Base-by-base conservation (phyloP, 164 flowering plant species). In the Vitis labrusca region DNA sequence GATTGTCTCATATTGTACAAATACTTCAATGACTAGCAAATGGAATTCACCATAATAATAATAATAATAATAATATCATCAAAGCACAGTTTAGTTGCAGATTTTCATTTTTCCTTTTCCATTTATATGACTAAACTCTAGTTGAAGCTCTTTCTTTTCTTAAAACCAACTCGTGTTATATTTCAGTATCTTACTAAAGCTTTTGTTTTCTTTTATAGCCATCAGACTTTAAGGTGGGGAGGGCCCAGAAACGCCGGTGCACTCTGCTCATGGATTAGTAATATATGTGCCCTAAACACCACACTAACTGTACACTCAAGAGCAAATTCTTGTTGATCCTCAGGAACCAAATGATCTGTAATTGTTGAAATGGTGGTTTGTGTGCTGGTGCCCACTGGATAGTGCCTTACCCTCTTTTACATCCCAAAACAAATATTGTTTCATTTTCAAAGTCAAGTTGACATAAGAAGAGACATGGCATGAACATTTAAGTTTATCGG, bases 171-270 rank as follows among this genome's bases (percentile, higher is more conserved):
- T 61, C 50, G 44, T 61, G 49, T 37, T 37, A 37, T 37, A 23
- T 23, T 23, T 23, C 27, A 23, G 27, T 23, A 23, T 37, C 60
- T 64, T 50, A 27, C 47, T 27, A 10, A 10, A 9, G 5, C 10
- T 48, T 2, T 50, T 32, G 15, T 57, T 74, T 44, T 32, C 61
- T 68, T 11, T 57, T 75, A 77, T 86, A 88, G 95, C 19, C 72
- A 37, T 65, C 57, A 51, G 84, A 79, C 30, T 76, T 77, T 66
- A 85, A 83, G 69, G 69, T 59, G 19, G 70, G 67, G 62, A 78
- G 73, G 73, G 76, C 60, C 13, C 55, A n/a, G 54, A 78, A 70
- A 59, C 82, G 70, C 13, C 72, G 59, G 51, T 86, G 92, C 72
- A 71, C 75, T 12, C 86, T 90, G 67, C 80, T 75, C 50, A 71